Percentiles rank a stretch among this genome's conserved stretches.
Conservation (phyloP, 164 flowering plant species). For the Piper longum region DNA sequence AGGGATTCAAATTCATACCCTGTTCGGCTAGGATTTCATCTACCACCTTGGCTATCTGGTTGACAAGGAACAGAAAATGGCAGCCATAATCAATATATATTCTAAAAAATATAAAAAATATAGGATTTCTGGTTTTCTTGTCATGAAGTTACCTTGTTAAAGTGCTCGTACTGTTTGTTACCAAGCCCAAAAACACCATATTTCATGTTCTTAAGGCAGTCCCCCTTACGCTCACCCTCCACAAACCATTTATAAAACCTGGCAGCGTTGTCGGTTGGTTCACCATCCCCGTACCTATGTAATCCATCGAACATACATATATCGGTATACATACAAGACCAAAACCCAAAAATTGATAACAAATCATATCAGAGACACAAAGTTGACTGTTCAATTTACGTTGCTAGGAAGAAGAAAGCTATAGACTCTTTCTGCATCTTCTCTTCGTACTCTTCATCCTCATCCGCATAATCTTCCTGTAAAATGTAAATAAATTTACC, state of each 20-base stretch:
- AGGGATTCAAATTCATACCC: constrained; percentile 30
- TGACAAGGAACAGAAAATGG: background rate
- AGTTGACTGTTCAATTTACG: constrained; percentile 36
- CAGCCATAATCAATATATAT: background rate
- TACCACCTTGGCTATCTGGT: constrained; percentile 72
- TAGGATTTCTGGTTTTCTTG: background rate
- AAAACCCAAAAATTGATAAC: background rate
- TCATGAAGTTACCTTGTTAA: constrained; percentile 59
- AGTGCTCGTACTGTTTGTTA: constrained; percentile 94
- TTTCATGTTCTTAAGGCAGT: constrained; percentile 46
- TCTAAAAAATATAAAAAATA: background rate
- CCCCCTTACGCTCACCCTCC: constrained; percentile 47
- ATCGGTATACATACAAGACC: background rate
- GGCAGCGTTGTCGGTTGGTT: constrained; percentile 98
- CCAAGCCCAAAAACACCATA: constrained; percentile 91
- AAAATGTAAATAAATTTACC: background rate
- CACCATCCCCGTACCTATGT: constrained; percentile 83
- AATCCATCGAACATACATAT: background rate
- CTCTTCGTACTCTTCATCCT: constrained; percentile 77
- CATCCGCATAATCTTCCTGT: constrained; percentile 89
- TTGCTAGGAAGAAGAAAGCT: constrained; percentile 77
- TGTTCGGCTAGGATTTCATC: constrained; percentile 52
- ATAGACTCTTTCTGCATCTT: constrained; percentile 67
- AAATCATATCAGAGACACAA: background rate
- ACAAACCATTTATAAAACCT: constrained; percentile 83